phyloP scores from a whole-genome alignment of 169 alveolate genomes.

The Condylostoma magnum region DNA sequence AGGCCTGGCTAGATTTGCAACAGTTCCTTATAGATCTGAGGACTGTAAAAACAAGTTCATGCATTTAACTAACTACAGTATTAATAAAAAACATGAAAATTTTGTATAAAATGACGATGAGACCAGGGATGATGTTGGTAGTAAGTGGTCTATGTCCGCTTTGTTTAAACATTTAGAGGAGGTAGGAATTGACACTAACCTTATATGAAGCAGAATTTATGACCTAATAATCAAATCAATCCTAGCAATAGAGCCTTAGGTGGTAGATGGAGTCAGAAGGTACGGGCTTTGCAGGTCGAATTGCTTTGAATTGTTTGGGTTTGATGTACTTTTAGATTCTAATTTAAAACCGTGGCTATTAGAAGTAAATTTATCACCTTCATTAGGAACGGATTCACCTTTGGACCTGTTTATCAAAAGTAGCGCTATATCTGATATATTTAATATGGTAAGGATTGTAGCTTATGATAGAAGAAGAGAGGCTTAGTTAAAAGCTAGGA shows the following conservation, averaged over 20 bases:
- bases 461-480: constrained; percentile 27
- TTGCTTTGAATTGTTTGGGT: constrained; percentile 71
- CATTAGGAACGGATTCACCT: constrained; percentile 54
- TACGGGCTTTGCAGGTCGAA: constrained; percentile 1
- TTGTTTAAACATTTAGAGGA: constrained; percentile 52
- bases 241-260: constrained; percentile 48
- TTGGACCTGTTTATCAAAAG: constrained; percentile 61
- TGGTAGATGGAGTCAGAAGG: background rate
- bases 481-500: constrained; percentile 15
- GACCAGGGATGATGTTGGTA: constrained; percentile 63
- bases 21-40: constrained; percentile 48
- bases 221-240: constrained; percentile 70
- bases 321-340: constrained; percentile 68
- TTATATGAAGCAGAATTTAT: constrained; percentile 65
- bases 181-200: constrained; percentile 16
- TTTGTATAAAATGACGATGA: constrained; percentile 61
- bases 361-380: constrained; percentile 74
- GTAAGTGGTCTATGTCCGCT: constrained; percentile 64
- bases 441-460: constrained; percentile 56
- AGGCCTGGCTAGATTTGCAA: constrained; percentile 79
- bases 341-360: constrained; percentile 64
- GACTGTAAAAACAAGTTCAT: constrained; percentile 39
- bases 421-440: constrained; percentile 57
- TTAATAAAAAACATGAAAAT: constrained; percentile 69
- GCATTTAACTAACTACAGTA: constrained; percentile 77